These are phyloP conservation scores for Gastroboletus turbinatus DNA, from an alignment of 1,284 basidiomycete species.

Conservation along the genomic window DNA sequence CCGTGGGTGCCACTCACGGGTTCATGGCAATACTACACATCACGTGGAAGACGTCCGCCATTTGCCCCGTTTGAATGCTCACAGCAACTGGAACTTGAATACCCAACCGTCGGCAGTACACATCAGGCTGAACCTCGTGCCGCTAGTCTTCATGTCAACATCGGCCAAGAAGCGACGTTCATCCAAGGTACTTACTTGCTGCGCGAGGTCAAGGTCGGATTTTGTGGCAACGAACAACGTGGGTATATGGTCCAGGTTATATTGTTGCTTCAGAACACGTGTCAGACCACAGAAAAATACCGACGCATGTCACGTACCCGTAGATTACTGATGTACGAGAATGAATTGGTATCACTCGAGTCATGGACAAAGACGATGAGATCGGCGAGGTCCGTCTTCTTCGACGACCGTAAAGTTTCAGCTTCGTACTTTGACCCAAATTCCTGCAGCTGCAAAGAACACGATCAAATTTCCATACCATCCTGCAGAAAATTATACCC, in stretches of 20 bases:
- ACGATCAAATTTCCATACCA: slow-evolving; percentile 4
- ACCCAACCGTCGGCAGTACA: slow-evolving; percentile 85
- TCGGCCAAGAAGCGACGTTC: slow-evolving; percentile 2
- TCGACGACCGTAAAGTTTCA: slow-evolving; percentile 85
- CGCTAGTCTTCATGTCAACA: slow-evolving; percentile 48
- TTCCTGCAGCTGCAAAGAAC: slow-evolving; percentile 77
- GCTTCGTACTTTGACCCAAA: slow-evolving; percentile 95
- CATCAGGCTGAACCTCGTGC: slow-evolving; percentile 98
- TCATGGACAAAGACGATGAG: slow-evolving; percentile 96
- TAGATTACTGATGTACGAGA: slow-evolving; percentile 96
- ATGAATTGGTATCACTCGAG: slow-evolving; percentile 97
- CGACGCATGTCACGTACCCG: slow-evolving; percentile 53
- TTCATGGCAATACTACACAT: slow-evolving; percentile 84
- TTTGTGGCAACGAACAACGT: slow-evolving; percentile 98
- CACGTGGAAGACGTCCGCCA: slow-evolving; percentile 87
- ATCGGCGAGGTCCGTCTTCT: slow-evolving; percentile 90
- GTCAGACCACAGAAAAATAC: slow-evolving; percentile 15
- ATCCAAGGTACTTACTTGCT: slow-evolving; percentile 60
- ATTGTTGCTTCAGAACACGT: slow-evolving; percentile 77
- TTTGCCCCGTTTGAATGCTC: slow-evolving; percentile 81
- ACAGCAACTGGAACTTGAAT: slow-evolving; percentile 90
- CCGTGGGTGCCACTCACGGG: slow-evolving; percentile 57
- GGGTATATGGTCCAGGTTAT: slow-evolving; percentile 90
- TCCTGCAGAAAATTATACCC: slow-evolving; percentile 34
- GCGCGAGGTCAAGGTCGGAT: slow-evolving; percentile 93